A percentile compares a stretch with the other conserved stretches of the same genome.
phyloP scores from a whole-genome alignment of 108 stramenopile species.

The Hondaea fermentalgiana region DNA sequence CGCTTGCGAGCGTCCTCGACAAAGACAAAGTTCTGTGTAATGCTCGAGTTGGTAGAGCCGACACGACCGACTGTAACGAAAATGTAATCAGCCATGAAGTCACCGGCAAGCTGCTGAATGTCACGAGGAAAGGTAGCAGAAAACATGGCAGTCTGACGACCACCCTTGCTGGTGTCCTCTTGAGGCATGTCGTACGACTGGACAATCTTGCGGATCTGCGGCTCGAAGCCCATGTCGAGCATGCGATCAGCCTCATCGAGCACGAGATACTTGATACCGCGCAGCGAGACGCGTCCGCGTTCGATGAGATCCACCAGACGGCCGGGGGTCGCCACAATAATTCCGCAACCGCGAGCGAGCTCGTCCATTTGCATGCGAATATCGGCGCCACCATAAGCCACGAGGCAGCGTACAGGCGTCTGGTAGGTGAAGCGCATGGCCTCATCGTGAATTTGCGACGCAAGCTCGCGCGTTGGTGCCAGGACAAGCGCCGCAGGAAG shows the following conservation, averaged over 20 bases:
- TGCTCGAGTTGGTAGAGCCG: not conserved
- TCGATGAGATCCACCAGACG: slow-evolving; percentile 84
- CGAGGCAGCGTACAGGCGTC: slow-evolving; percentile 83
- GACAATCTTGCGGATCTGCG: slow-evolving; percentile 93
- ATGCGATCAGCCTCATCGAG: slow-evolving; percentile 89
- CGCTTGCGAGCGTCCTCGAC: slow-evolving; percentile 84
- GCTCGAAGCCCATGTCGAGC: slow-evolving; percentile 98
- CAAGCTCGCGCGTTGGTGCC: slow-evolving; percentile 95
- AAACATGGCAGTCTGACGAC: slow-evolving; percentile 89
- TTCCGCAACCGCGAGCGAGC: slow-evolving; percentile 62
- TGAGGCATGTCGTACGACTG: slow-evolving; percentile 55
- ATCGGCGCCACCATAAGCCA: slow-evolving; percentile 95
- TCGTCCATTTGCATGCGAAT: slow-evolving; percentile 76
- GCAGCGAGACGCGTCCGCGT: slow-evolving; percentile 75
- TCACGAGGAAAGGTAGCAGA: slow-evolving; percentile 96
- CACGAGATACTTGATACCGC: slow-evolving; percentile 74
- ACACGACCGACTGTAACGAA: slow-evolving; percentile 23
- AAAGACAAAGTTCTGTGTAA: slow-evolving; percentile 58
- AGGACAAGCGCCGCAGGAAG: slow-evolving; percentile 76
- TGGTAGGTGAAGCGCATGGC: slow-evolving; percentile 85
- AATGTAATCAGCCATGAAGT: slow-evolving; percentile 67
- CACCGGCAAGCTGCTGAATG: slow-evolving; percentile 86
- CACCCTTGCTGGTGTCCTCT: slow-evolving; percentile 24
- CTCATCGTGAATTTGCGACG: slow-evolving; percentile 94
- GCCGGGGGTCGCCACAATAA: slow-evolving; percentile 91